These are phyloP conservation scores for Candida qinlingensis DNA, from an alignment of 805 yeast genomes.

Conservation along the genomic window DNA sequence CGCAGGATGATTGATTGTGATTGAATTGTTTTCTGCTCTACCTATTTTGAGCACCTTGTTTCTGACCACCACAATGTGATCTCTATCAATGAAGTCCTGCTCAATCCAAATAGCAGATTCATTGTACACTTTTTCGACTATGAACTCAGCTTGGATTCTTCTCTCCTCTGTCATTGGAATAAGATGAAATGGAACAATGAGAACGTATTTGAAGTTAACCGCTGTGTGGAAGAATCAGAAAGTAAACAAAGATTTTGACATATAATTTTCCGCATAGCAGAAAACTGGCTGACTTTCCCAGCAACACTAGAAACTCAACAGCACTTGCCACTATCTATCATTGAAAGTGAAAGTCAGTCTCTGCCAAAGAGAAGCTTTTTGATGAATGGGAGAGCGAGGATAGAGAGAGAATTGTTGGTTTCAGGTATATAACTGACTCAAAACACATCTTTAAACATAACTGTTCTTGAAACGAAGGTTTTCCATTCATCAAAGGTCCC, in stretches of 20 bases:
- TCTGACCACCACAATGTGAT: slow-evolving; percentile 22
- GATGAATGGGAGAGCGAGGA: too few relatives aligned
- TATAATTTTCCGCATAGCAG: background rate
- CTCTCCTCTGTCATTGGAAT: background rate
- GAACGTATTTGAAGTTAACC: background rate
- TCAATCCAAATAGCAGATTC: slow-evolving; percentile 1
- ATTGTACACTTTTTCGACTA: background rate
- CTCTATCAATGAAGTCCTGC: background rate
- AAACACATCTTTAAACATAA: too few relatives aligned
- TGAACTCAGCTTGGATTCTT: background rate
- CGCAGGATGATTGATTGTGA: slow-evolving; percentile 31
- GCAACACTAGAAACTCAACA: too few relatives aligned
- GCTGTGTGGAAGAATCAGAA: background rate
- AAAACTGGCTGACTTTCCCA: background rate
- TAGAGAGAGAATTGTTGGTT: too few relatives aligned
- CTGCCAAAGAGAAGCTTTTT: too few relatives aligned
- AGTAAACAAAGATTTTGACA: background rate
- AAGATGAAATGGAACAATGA: too few relatives aligned
- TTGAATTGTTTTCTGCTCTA: slow-evolving; percentile 29
- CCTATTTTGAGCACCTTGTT: slow-evolving; percentile 39
- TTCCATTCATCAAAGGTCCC: too few relatives aligned
- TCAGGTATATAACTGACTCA: too few relatives aligned
- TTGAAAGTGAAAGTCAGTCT: too few relatives aligned
- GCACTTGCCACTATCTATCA: too few relatives aligned
- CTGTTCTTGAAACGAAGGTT: too few relatives aligned